Evolutionary conservation across 208 protist genomes (phyloP).

Genomic region (Tritrichomonas foetus): DNA sequence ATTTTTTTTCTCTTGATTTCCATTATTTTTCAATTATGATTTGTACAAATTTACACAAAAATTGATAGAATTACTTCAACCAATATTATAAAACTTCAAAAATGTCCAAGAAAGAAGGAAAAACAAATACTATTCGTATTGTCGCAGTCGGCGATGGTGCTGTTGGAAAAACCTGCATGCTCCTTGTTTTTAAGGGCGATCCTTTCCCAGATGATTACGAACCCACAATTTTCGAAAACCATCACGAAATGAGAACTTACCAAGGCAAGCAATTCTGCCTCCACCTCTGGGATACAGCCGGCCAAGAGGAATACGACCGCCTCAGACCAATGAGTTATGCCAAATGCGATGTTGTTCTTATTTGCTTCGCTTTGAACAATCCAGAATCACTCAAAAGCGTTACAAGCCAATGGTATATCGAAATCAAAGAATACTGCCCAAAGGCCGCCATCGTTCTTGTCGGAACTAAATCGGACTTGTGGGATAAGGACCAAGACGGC

Average conservation of each 20-base stretch:
- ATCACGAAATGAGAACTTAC: constrained; percentile 11
- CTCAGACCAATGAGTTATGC: constrained; percentile 48
- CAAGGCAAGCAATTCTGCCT: constrained; percentile 27
- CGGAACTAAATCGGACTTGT: constrained; percentile 38
- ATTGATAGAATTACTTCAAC: too few relatives aligned
- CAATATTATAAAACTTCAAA: too few relatives aligned
- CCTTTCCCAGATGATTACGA: constrained; percentile 50
- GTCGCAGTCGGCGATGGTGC: constrained; percentile 49
- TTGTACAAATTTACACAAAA: too few relatives aligned
- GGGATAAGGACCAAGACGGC: background rate
- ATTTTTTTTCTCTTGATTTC: too few relatives aligned
- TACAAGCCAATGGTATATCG: background rate
- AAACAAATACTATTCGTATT: constrained; percentile 19
- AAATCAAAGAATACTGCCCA: background rate
- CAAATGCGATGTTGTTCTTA: constrained; percentile 46
- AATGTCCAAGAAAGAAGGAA: background rate
- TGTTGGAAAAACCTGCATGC: constrained; percentile 50
- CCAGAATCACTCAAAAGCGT: constrained; percentile 3
- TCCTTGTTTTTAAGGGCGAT: constrained; percentile 41
- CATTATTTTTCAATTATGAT: too few relatives aligned
- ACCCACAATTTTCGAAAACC: constrained; percentile 52
- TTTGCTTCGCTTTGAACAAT: constrained; percentile 48
- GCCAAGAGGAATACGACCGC: constrained; percentile 53
- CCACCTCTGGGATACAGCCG: constrained; percentile 52
- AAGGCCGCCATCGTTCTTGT: constrained; percentile 14